Percentiles rank a stretch among this genome's conserved stretches.
phyloP scores from a whole-genome alignment of 495 filamentous ascomycete genomes.

The Halenospora varia region DNA sequence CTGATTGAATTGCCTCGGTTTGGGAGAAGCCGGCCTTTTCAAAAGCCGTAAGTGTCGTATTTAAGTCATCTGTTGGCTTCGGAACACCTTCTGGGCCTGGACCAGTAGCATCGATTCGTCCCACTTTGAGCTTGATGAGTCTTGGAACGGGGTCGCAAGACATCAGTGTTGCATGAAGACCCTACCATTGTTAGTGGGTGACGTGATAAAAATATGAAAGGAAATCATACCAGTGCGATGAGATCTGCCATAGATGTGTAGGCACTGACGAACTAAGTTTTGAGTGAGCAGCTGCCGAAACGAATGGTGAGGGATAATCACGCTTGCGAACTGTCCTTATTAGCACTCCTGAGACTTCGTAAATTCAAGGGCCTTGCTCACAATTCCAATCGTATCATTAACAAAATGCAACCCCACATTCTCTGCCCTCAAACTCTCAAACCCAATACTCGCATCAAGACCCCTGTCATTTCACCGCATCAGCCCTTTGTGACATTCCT shows the following conservation, averaged over 20 bases:
- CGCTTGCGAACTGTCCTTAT: neutral
- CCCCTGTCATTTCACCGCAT: slow-evolving; percentile 21
- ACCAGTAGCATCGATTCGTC: slow-evolving; percentile 36
- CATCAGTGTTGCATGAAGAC: neutral
- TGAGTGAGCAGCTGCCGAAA: too few relatives aligned
- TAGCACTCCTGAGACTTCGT: neutral
- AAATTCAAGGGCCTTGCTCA: neutral
- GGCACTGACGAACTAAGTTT: neutral
- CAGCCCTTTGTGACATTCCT: too few relatives aligned
- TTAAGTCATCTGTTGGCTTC: slow-evolving; percentile 26
- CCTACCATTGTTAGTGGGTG: slow-evolving; percentile 1
- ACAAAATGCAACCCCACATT: slow-evolving; percentile 27
- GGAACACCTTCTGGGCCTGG: slow-evolving; percentile 39
- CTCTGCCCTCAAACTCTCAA: slow-evolving; percentile 24
- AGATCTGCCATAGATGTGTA: neutral
- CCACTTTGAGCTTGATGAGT: slow-evolving; percentile 26
- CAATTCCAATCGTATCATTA: neutral
- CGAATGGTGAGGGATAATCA: too few relatives aligned
- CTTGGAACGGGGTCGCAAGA: slow-evolving; percentile 7
- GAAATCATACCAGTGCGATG: neutral
- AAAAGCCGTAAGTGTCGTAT: slow-evolving; percentile 14
- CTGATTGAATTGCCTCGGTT: slow-evolving; percentile 13
- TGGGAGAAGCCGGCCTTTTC: slow-evolving; percentile 22
- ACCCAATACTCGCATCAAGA: slow-evolving; percentile 29
- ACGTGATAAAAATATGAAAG: neutral